Base-by-base conservation (phyloP, 129 eudicot genomes). In the Dittrichia graveolens region DNA sequence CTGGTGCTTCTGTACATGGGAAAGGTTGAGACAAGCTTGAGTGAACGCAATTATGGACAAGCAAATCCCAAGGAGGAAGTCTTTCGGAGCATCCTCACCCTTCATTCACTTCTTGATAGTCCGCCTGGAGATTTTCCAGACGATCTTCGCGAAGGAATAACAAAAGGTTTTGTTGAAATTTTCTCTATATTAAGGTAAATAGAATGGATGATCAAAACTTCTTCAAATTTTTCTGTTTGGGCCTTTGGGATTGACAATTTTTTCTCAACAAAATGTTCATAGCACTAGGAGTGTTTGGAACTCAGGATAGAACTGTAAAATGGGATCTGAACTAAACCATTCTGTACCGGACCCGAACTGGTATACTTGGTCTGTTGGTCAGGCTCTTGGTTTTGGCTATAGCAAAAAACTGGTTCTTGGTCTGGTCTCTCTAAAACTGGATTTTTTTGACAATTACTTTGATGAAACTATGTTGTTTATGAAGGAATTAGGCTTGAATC, bases 121-220 rank as follows among this genome's bases (percentile, higher is more conserved):
- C 97, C 96, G n/a, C 96, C 99, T 61, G 96, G 96, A 64, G 96
- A 86, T 82, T 86, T 86, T 71, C 85, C 89, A 39, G 84, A 85
- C 61, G 82, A 79, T 78, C 85, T 91, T 58, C 88, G 91, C 7
- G 91, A 83, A 43, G 95, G 85, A 47, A 68, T 91, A 61, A 80
- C 88, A 61, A 79, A 86, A 62, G 86, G 97, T 56, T 88, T 95
- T 77, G 67, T 85, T 53, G 74, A 79, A 37, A 85, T 88, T 67
- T 95, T 90, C 73, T 79, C 87, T 54, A 59, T 64, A 68, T 65
- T 85, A 69, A 95, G 94, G 99, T 90, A 82, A 57, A 62, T 24
- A 15, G 3, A 55, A 37, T 69, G 2, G 9, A 14, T 61, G 62
- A 44, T 31, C 41, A 19, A 7, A 34, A 6, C 39, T 67, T 69